Base-by-base conservation (phyloP, 805 yeast species). In the Metschnikowia vanudenii region DNA sequence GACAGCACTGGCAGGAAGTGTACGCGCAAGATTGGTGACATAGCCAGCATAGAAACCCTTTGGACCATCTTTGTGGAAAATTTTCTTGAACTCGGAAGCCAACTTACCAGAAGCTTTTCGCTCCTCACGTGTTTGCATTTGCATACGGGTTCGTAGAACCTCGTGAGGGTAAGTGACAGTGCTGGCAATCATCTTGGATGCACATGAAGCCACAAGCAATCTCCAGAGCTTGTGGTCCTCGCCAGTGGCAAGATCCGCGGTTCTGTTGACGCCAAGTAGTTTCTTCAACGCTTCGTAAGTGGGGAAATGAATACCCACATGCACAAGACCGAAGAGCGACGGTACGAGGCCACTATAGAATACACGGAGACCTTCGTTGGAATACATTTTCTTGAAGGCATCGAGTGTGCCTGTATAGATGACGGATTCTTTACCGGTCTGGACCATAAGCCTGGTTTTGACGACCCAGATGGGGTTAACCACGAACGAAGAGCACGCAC, bases 381-480 rank as follows among this genome's bases (percentile, higher is more conserved):
- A 63, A 61, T 82, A 85, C 86, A 94, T 94, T 51, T 80, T 84
- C 31, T 63, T 68, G 59, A 91, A 86, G 1, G 98, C 97, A 63
- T 92, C 92, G 33, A 84, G 44, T 0, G 97, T 88, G 13, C 95
- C 90, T 16, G 67, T 78, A 62, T 94, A 90, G 60, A 78, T 74
- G 7, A 67, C 61, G 17, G 44, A 18, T 14, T 55, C 57, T 39
- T 67, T 63, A 26, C 76, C 78, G 44, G 84, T 83, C 59, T 88
- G 96, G 34, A 91, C 73, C 98, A 94, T 94, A 42, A 94, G 69
- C 59, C 99, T 73, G 1, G 99, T 94, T 63, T 94, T 94, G 26
- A 94, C 91, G 37, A 94, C 98, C 99, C 99, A 94, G 12, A 92
- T 88, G 10, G 99, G 99, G 63, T 94, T 94, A 0, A 96, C 92